Base-by-base conservation (phyloP, 805 yeast genomes). In the Pichia sporocuriosa region DNA sequence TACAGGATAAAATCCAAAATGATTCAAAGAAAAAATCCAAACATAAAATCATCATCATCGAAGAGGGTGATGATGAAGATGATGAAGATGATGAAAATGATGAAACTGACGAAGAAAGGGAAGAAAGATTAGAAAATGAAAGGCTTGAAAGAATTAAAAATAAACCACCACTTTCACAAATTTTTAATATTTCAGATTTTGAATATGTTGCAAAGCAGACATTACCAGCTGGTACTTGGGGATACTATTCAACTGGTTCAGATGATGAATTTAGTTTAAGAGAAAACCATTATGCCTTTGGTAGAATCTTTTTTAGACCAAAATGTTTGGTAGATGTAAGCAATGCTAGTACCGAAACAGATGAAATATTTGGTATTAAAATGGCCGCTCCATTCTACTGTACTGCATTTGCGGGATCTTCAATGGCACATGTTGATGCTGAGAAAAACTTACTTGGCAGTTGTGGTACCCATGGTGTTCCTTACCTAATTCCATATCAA, bases 381-480 rank as follows among this genome's bases (percentile, higher is more conserved):
- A 66, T 75, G 4, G 68, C 72, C 17, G 83, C 79, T 4, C 97
- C 97, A 11, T 85, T 90, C 57, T 89, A 88, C 55, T 76, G 83
- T 42, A 75, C 93, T 15, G 96, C 97, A 0, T 85, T 96, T 23
- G 96, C 97, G 0, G 72, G 88, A 35, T 90, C 94, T 30, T 80
- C 77, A 52, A 70, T 88, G 53, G 96, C 96, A 4, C 88, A 89
- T 56, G 83, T 84, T 2, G 94, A 84, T 32, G 97, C 96, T 27
- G 97, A 90, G 61, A 73, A 70, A 44, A 84, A 79, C 17, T 68
- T 90, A 41, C 79, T 95, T 3, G 67, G 77, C 51, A 86, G 84
- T 4, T 81, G 90, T 20, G 84, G 75, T 23, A 68, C 70, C 37
- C 81, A 84, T 37, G 71, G 63, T n/a, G 63, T 79, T 25, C 76